Evolutionary conservation across 2,329 filamentous ascomycete species (phyloP), one percentile per base, ranked within the genome.

Genomic region (Sporothrix brunneoviolacea): DNA sequence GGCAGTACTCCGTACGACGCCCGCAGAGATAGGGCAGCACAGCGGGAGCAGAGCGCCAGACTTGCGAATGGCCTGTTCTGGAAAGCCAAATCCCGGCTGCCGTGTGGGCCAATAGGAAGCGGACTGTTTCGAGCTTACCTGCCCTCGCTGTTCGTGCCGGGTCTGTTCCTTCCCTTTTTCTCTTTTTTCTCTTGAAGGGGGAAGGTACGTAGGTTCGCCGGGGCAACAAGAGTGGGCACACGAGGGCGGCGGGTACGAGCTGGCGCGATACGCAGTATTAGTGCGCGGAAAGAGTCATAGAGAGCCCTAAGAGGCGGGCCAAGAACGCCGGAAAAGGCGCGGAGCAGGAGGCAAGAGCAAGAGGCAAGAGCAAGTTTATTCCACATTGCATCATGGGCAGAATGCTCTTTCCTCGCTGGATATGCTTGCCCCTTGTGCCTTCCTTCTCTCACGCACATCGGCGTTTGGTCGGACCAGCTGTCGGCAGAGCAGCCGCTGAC

Each of bases 21-120:
- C n/a, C n/a, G n/a, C 33, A 28, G 33, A 38, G n/a, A 32, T 18
- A 40, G 21, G 10, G 21, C 33, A 19, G 33, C 30, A 36, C 28
- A 32, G n/a, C n/a, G n/a, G n/a, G n/a, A n/a, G n/a, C n/a, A n/a
- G n/a, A n/a, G n/a, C n/a, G 22, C 42, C 38, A 38, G 22, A 35
- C 42, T 32, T 51, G 36, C 21, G 27, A 41, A 42, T 46, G 51
- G 41, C 18, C 40, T 50, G 41, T 48, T 32, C 30, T 24, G 22
- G 21, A 37, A 18, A 33, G 33, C 27, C 51, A 50, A 50, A 53
- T 53, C 46, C 51, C 51, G 51, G 46, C 22, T n/a, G 37, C 41
- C 40, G 19, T 18, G 41, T n/a, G 36, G 50, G 46, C 51, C 51
- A 53, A 53, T 53, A 22, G 22, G 45, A 41, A 36, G 30, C 36